These are phyloP conservation scores for Collybiopsis confluens DNA, from an alignment of 768 basidiomycete species.

Conservation along the genomic window DNA sequence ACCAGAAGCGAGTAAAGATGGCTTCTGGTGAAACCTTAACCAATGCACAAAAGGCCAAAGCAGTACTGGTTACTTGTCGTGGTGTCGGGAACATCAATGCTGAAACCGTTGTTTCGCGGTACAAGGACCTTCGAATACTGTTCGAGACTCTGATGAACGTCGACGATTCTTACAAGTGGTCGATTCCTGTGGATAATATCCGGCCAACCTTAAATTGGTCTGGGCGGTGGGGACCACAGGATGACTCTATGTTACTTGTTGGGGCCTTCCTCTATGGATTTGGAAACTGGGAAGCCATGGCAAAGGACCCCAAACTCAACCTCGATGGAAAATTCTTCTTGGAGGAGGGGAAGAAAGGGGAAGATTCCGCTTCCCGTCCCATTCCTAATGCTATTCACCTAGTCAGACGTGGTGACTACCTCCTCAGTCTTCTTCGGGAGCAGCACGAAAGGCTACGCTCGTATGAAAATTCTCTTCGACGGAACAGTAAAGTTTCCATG, in stretches of 20 bases:
- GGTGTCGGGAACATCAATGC: conserved; percentile 95
- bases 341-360: conserved; percentile 94
- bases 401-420: conserved; percentile 93
- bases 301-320: conserved; percentile 78
- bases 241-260: conserved; percentile 92
- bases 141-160: conserved; percentile 72
- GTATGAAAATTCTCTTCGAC: conserved; percentile 77
- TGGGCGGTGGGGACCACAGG: conserved; percentile 87
- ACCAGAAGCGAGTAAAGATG: conserved; percentile 69
- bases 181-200: conserved; percentile 88
- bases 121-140: conserved; percentile 85
- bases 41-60: conserved; percentile 95
- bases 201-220: conserved; percentile 96
- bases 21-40: conserved; percentile 86
- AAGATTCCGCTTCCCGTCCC: conserved; percentile 77
- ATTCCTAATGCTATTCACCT: conserved; percentile 98
- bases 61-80: conserved; percentile 87
- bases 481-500: conserved; percentile 65
- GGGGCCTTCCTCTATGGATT: conserved; percentile 94
- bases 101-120: conserved; percentile 88
- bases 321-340: conserved; percentile 95
- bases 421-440: conserved; percentile 78
- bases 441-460: conserved; percentile 89
- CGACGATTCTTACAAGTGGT: conserved; percentile 78
- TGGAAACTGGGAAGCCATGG: conserved; percentile 95